Evolutionary conservation across 2,329 filamentous ascomycete genomes (phyloP).

Genomic region (Chaetomium strumarium): DNA sequence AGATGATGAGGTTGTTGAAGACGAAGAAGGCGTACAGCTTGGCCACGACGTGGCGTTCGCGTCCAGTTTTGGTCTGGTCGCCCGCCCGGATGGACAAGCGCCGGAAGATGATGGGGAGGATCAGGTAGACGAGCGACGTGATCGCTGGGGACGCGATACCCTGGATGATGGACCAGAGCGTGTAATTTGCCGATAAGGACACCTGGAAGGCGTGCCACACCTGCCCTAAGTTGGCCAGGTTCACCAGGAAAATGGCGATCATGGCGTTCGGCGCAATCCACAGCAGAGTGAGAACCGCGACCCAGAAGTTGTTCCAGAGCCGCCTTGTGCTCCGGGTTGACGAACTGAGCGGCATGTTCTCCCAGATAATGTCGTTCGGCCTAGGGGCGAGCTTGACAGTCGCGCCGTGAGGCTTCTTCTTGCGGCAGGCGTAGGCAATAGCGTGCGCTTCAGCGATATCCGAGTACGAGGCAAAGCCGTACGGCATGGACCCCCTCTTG

Average conservation of each 20-base stretch:
- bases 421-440: constrained; percentile 75
- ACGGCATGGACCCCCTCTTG: constrained; percentile 80
- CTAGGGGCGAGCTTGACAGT: constrained; percentile 73
- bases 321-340: constrained; percentile 64
- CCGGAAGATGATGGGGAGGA: constrained; percentile 87
- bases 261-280: constrained; percentile 92
- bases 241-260: constrained; percentile 89
- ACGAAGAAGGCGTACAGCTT: constrained; percentile 95
- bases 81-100: constrained; percentile 76
- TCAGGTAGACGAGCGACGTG: constrained; percentile 79
- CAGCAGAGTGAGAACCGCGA: constrained; percentile 68
- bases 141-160: constrained; percentile 86
- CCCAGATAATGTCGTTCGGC: constrained; percentile 93
- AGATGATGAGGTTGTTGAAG: constrained; percentile 93
- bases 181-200: constrained; percentile 56
- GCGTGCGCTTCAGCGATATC: constrained; percentile 81
- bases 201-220: constrained; percentile 72
- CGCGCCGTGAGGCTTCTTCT: constrained; percentile 73
- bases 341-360: constrained; percentile 73
- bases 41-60: constrained; percentile 83
- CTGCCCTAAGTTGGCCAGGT: constrained; percentile 70
- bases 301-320: constrained; percentile 79
- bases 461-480: constrained; percentile 91
- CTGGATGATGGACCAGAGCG: constrained; percentile 80
- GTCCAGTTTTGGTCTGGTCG: constrained; percentile 84